Percentiles rank a stretch among this genome's conserved stretches.
These are phyloP conservation scores for Aspergillus ustus DNA, from an alignment of 2,329 filamentous ascomycete genomes.

Conservation along the genomic window DNA sequence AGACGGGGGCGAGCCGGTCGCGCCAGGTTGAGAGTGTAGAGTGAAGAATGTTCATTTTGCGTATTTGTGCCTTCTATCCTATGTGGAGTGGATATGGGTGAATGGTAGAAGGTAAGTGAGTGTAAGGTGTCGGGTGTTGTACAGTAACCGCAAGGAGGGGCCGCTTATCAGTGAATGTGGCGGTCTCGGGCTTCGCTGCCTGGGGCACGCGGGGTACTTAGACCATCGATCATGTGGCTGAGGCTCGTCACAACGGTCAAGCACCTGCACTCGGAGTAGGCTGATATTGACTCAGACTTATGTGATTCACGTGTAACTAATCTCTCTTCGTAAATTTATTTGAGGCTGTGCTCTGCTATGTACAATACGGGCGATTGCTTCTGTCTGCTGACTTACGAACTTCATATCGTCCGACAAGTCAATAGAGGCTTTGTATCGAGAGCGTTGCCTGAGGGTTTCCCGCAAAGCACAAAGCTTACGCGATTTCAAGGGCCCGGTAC, in stretches of 20 bases:
- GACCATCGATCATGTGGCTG: slow-evolving; percentile 25
- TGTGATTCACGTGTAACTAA: not conserved
- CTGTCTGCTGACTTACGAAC: not conserved
- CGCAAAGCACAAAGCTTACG: not conserved
- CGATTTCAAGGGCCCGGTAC: not conserved
- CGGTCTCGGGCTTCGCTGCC: slow-evolving; percentile 18
- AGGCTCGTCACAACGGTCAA: slow-evolving; percentile 18
- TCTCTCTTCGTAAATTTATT: not conserved
- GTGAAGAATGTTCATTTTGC: slow-evolving; percentile 82
- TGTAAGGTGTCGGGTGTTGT: not conserved
- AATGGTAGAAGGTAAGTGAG: not conserved
- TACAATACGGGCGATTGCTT: not conserved
- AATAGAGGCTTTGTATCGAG: not conserved
- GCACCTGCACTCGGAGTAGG: slow-evolving; percentile 1
- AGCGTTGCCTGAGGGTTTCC: not conserved
- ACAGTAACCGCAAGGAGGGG: not conserved
- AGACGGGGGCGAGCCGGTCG: slow-evolving; percentile 87
- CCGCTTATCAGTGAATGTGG: slow-evolving; percentile 24
- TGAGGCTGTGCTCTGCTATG: not conserved
- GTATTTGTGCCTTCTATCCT: not conserved
- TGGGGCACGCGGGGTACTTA: slow-evolving; percentile 23
- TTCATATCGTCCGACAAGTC: not conserved
- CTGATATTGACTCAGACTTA: not conserved
- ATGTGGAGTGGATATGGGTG: not conserved
- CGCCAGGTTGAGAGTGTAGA: slow-evolving; percentile 90